Evolutionary conservation across 1,139 yeast species (phyloP).

Genomic region (Hansenula lynferdii): DNA sequence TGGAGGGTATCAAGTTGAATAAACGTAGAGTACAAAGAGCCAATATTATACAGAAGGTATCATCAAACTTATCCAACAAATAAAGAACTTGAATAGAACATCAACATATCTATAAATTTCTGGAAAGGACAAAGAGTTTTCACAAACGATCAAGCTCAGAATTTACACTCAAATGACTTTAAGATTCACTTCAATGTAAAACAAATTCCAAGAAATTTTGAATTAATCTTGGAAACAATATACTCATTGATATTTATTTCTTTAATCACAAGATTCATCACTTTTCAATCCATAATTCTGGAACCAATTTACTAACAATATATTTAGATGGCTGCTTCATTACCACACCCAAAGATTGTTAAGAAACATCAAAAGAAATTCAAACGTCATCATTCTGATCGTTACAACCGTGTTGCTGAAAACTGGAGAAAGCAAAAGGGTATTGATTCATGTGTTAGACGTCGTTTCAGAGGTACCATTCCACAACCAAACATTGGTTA

Average conservation of each 20-base stretch:
- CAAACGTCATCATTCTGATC: slow-evolving; percentile 99
- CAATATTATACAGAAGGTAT: neutral
- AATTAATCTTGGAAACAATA: neutral
- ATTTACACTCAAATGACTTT: too few relatives aligned
- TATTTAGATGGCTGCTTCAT: slow-evolving; percentile 82
- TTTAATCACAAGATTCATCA: neutral
- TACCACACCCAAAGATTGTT: slow-evolving; percentile 99
- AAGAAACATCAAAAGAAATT: slow-evolving; percentile 99
- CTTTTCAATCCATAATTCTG: neutral
- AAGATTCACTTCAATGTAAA: neutral
- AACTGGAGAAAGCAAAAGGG: slow-evolving; percentile 99
- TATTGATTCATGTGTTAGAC: slow-evolving; percentile 99
- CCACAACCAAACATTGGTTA: slow-evolving; percentile 99
- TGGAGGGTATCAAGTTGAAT: neutral
- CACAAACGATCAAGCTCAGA: neutral
- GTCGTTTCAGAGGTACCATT: slow-evolving; percentile 99
- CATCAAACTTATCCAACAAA: too few relatives aligned
- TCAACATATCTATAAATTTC: too few relatives aligned
- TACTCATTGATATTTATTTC: neutral
- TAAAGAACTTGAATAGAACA: neutral
- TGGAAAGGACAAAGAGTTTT: neutral
- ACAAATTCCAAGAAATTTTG: neutral
- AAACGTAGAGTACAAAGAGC: neutral
- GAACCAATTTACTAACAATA: slow-evolving; percentile 9
- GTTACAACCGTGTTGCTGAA: slow-evolving; percentile 97